A percentile compares a stretch with the other conserved stretches of the same genome.
Evolutionary conservation across 805 yeast genomes (phyloP).

Genomic region (Candida ipomoeae): DNA sequence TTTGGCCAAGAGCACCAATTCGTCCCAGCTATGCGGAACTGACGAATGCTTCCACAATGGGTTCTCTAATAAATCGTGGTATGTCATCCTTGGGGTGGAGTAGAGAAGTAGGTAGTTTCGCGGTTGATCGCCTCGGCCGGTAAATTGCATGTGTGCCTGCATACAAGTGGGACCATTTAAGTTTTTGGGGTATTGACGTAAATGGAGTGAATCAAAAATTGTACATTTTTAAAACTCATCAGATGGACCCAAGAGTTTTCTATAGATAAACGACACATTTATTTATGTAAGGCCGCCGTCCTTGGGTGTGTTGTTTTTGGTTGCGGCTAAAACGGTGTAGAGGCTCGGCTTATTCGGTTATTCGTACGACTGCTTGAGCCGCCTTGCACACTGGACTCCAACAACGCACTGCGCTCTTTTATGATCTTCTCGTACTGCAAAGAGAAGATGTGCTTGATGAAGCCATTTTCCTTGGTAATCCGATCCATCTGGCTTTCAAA

Average conservation of each 20-base stretch:
- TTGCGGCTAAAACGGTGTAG: constrained; percentile 29
- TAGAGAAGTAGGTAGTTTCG: neutral
- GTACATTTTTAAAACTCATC: neutral
- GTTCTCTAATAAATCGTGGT: neutral
- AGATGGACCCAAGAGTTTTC: neutral
- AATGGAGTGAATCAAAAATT: neutral
- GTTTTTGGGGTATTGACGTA: neutral
- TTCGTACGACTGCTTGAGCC: constrained; percentile 27
- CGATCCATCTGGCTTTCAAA: constrained; percentile 26
- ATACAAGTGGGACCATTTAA: neutral
- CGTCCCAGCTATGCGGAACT: neutral
- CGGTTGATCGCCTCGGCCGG: neutral
- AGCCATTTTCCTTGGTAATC: constrained; percentile 26
- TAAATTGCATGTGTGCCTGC: neutral
- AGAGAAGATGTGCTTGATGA: constrained; percentile 25
- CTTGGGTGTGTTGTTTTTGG: neutral
- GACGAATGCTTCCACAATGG: neutral
- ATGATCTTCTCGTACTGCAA: constrained; percentile 32
- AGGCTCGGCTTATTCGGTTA: constrained; percentile 36
- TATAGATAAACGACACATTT: neutral
- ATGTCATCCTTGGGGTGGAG: neutral
- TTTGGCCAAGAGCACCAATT: neutral
- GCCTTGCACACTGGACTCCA: constrained; percentile 28
- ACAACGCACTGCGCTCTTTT: constrained; percentile 29
- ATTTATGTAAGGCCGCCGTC: neutral